These are phyloP conservation scores for Acanthamoeba castellanii DNA, from an alignment of 208 protist species.

Conservation along the genomic window DNA sequence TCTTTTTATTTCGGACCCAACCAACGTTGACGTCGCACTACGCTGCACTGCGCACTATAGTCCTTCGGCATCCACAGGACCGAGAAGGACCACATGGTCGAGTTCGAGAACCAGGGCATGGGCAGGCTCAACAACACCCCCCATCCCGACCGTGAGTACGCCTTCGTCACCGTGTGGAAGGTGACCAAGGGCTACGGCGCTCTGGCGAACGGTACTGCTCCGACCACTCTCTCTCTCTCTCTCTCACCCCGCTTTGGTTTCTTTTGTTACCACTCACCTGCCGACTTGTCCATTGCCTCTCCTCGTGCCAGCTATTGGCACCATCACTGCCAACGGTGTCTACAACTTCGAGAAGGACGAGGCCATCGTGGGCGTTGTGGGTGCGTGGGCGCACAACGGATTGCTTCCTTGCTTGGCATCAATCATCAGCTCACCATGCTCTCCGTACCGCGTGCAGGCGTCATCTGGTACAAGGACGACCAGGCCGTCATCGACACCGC, in stretches of 20 bases:
- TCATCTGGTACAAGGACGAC: not conserved
- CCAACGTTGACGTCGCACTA: too few relatives aligned
- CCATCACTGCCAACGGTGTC: not conserved
- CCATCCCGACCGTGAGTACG: not conserved
- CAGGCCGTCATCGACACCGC: not conserved
- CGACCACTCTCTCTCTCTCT: not conserved
- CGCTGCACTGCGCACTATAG: not conserved
- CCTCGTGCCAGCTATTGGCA: not conserved
- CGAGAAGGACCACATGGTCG: not conserved
- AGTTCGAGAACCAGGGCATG: constrained; percentile 8
- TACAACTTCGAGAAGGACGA: not conserved
- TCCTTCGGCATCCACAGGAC: not conserved
- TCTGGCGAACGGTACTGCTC: not conserved
- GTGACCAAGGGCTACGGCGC: not conserved
- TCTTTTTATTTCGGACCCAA: not conserved
- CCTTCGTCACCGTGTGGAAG: constrained; percentile 5
- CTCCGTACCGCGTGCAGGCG: not conserved
- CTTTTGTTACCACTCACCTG: too few relatives aligned
- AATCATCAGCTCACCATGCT: not conserved
- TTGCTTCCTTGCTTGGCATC: too few relatives aligned
- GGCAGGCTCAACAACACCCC: not conserved
- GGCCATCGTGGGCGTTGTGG: not conserved
- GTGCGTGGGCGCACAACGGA: not conserved
- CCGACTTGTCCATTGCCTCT: too few relatives aligned
- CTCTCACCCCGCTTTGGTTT: not conserved